A percentile compares a stretch with the other conserved stretches of the same genome.
Evolutionary conservation across 2,329 filamentous ascomycete genomes (phyloP).

Genomic region (Cryphonectria carpinicola): DNA sequence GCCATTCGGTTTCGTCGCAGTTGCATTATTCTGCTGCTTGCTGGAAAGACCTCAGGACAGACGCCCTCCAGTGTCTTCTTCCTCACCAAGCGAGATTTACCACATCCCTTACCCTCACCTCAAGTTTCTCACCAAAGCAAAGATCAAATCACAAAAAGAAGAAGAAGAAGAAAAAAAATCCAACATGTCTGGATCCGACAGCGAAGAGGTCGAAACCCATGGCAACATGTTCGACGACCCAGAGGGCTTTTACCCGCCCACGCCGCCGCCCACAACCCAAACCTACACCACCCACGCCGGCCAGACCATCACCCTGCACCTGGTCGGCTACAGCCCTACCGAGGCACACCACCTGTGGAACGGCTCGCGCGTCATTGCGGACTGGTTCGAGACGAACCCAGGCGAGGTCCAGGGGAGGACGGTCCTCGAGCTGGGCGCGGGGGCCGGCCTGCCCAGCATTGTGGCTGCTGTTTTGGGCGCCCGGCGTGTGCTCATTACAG

Average conservation of each 20-base stretch:
- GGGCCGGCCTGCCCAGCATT: constrained; percentile 81
- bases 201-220: constrained; percentile 42
- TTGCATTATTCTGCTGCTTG: not conserved
- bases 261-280: constrained; percentile 74
- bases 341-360: constrained; percentile 96
- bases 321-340: constrained; percentile 86
- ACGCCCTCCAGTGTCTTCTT: not conserved
- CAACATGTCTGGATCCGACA: constrained; percentile 30
- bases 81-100: not conserved
- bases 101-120: not conserved
- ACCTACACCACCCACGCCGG: constrained; percentile 72
- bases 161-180: no score
- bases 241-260: constrained; percentile 76
- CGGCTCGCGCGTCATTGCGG: constrained; percentile 75
- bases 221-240: constrained; percentile 77
- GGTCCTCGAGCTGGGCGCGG: constrained; percentile 89
- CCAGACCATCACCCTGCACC: constrained; percentile 67
- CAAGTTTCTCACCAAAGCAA: no score
- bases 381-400: constrained; percentile 76
- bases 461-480: constrained; percentile 77
- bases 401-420: constrained; percentile 65
- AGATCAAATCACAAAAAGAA: no score
- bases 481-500: constrained; percentile 74
- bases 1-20: not conserved
- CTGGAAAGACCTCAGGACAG: not conserved